phyloP scores from a whole-genome alignment of 495 filamentous ascomycete genomes.

The Ascodesmis nigricans region DNA sequence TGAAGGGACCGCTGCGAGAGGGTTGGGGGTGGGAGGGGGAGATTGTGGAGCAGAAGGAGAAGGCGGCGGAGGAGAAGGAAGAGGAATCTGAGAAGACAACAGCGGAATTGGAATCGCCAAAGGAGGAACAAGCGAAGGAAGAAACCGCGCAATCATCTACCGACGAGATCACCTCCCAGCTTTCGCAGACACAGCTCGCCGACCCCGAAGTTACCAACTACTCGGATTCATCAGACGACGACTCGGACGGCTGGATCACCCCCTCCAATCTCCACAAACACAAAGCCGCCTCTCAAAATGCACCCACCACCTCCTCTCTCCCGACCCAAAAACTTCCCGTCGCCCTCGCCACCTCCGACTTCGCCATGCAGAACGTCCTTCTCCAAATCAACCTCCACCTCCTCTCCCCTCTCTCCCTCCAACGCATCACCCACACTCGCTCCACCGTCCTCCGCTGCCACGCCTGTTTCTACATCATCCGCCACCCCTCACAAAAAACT shows the following conservation, averaged over 20 bases:
- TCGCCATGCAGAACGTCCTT: conserved; percentile 88
- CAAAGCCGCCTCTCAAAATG: conserved; percentile 52
- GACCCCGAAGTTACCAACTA: conserved; percentile 7
- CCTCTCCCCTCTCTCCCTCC: conserved; percentile 45
- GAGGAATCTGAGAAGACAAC: conserved; percentile 21
- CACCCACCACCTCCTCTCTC: conserved; percentile 39
- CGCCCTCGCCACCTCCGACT: conserved; percentile 80
- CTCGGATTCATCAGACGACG: conserved; percentile 33
- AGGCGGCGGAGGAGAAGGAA: conserved; percentile 1
- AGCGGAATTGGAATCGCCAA: conserved; percentile 17
- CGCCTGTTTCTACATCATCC: conserved; percentile 70
- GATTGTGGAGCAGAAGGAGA: background rate
- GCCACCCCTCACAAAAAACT: conserved; percentile 35
- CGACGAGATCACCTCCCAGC: conserved; percentile 1
- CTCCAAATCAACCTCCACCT: conserved; percentile 89
- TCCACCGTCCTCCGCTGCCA: conserved; percentile 85
- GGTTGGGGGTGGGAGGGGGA: conserved; percentile 1
- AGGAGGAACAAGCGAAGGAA: conserved; percentile 7
- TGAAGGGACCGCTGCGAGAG: conserved; percentile 48
- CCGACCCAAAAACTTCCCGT: conserved; percentile 41
- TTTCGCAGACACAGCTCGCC: background rate
- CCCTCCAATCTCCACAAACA: conserved; percentile 75
- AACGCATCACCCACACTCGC: conserved; percentile 55
- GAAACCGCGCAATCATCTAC: background rate
- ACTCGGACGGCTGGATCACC: conserved; percentile 81